These are phyloP conservation scores for Penicillium sp. DNA, from an alignment of 2,329 filamentous ascomycete genomes.

Conservation along the genomic window DNA sequence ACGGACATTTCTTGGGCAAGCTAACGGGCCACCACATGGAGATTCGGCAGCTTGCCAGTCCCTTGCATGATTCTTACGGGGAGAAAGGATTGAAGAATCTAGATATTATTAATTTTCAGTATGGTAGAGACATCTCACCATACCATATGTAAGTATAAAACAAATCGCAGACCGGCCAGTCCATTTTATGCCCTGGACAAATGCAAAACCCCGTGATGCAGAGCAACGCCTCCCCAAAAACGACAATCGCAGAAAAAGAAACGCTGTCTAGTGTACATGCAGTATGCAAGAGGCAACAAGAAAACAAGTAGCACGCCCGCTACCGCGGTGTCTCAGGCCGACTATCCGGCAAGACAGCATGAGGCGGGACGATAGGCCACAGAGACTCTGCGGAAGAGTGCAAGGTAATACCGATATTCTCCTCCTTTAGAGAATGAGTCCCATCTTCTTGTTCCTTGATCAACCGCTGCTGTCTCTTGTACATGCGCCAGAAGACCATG, in stretches of 20 bases:
- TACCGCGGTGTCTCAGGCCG: neutral
- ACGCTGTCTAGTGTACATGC: neutral
- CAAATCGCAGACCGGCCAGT: neutral
- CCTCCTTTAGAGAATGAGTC: neutral
- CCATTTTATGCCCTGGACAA: neutral
- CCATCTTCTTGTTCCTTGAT: neutral
- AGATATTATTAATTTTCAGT: neutral
- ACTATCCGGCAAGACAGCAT: neutral
- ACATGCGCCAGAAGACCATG: conserved; percentile 46
- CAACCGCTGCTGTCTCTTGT: conserved; percentile 18
- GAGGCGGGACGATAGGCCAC: neutral
- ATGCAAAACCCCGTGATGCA: neutral
- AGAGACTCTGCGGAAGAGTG: neutral
- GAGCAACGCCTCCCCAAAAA: neutral
- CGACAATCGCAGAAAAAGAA: neutral
- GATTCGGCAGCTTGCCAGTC: neutral
- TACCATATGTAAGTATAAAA: neutral
- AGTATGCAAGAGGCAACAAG: neutral
- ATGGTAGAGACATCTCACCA: neutral
- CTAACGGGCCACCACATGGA: neutral
- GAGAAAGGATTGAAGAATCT: neutral
- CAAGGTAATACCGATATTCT: neutral
- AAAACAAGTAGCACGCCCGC: neutral
- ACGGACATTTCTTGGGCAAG: neutral
- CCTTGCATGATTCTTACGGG: neutral